A percentile compares a stretch with the other conserved stretches of the same genome.
These are phyloP conservation scores for Rhizoclosmatium sp. DNA, from an alignment of 192 early-diverging fungal species.

Conservation along the genomic window DNA sequence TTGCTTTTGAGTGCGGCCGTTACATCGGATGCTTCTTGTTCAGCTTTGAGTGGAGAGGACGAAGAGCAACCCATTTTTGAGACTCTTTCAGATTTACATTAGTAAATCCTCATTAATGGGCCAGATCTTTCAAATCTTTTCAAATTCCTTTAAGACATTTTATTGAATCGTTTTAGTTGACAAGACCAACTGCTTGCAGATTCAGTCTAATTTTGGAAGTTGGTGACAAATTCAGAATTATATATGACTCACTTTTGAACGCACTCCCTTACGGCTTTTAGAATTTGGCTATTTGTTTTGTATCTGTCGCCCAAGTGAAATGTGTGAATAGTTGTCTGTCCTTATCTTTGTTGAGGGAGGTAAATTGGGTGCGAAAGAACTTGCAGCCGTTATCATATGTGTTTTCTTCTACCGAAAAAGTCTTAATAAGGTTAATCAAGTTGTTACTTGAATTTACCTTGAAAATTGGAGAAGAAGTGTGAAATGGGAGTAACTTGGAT, in stretches of 20 bases:
- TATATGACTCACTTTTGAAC: not conserved
- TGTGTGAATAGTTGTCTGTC: conserved; percentile 60
- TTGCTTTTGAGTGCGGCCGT: not conserved
- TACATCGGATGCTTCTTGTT: not conserved
- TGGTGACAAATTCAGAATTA: not conserved
- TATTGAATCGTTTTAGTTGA: too few relatives aligned
- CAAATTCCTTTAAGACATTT: too few relatives aligned
- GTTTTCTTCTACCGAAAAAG: conserved; percentile 44
- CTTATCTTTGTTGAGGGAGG: conserved; percentile 41
- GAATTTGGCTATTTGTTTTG: conserved; percentile 55
- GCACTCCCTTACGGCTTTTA: conserved; percentile 18
- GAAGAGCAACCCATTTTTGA: conserved; percentile 13
- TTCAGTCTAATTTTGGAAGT: not conserved
- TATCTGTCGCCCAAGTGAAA: conserved; percentile 68
- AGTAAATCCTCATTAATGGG: too few relatives aligned
- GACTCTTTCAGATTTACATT: not conserved
- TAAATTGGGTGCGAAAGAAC: conserved; percentile 52
- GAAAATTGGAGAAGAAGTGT: conserved; percentile 52
- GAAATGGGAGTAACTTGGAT: conserved; percentile 37
- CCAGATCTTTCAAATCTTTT: too few relatives aligned
- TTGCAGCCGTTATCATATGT: conserved; percentile 48
- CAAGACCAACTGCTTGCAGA: too few relatives aligned
- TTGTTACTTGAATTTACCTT: conserved; percentile 34
- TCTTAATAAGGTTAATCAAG: not conserved
- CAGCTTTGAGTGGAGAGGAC: not conserved